phyloP scores from a whole-genome alignment of 345 rosid species.

The Clausena lansium region DNA sequence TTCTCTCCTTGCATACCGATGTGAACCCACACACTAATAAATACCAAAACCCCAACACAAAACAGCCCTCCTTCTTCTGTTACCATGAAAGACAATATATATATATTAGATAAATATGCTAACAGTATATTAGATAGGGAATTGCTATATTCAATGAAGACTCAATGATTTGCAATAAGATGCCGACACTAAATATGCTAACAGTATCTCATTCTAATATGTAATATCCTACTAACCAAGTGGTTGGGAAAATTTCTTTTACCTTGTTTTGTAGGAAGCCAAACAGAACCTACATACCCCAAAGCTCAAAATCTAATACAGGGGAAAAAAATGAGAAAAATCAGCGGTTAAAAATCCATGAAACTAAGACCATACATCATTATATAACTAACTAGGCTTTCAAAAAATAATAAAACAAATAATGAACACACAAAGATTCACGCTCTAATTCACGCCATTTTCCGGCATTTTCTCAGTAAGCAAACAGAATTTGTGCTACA shows the following conservation, averaged over 20 bases:
- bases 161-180: too few relatives aligned
- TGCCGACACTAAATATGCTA: too few relatives aligned
- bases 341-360: not conserved
- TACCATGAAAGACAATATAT: too few relatives aligned
- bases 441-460: not conserved
- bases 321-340: not conserved
- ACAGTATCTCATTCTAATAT: not conserved
- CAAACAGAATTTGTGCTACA: not conserved
- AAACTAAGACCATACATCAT: not conserved
- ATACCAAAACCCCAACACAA: too few relatives aligned
- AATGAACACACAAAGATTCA: not conserved
- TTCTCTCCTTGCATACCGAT: too few relatives aligned
- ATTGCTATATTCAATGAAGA: too few relatives aligned
- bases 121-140: too few relatives aligned
- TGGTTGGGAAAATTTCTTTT: not conserved
- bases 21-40: too few relatives aligned
- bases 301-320: not conserved
- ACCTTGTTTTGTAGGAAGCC: not conserved
- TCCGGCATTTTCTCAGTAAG: not conserved
- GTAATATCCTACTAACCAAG: not conserved
- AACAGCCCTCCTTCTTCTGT: too few relatives aligned
- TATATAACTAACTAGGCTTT: not conserved
- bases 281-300: not conserved
- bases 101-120: too few relatives aligned
- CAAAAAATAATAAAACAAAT: not conserved